Conservation (phyloP, 2,329 filamentous ascomycete genomes). For the Colletotrichum echinochloae region DNA sequence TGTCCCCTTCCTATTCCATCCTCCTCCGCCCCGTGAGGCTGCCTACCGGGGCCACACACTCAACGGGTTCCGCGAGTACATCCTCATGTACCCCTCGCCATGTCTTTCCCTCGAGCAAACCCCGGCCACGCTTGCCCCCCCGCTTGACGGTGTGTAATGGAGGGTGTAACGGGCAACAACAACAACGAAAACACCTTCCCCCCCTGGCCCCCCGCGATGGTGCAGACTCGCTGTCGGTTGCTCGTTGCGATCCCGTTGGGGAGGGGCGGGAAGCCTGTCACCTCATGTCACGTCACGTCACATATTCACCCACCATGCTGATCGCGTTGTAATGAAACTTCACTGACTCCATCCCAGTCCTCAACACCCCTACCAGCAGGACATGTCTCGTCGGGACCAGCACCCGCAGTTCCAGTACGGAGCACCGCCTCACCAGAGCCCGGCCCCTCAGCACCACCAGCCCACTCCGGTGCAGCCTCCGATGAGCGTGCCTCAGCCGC, state of each 20-base stretch:
- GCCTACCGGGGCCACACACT: conserved; percentile 21
- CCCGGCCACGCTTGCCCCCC: conserved; percentile 27
- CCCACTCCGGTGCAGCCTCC: conserved; percentile 55
- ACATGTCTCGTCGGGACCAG: conserved; percentile 61
- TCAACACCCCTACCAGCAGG: conserved; percentile 62
- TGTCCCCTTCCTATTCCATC: conserved; percentile 46
- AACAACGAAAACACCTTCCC: conserved; percentile 16
- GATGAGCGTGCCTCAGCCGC: conserved; percentile 57
- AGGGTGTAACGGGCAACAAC: conserved; percentile 38
- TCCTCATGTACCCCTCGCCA: conserved; percentile 30
- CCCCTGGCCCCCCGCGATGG: conserved; percentile 4
- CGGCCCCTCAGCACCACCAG: conserved; percentile 54
- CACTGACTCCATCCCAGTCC: conserved; percentile 49
- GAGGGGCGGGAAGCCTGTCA: background rate
- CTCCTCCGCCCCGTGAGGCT: conserved; percentile 34
- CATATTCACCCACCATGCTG: conserved; percentile 11
- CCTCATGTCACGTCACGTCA: background rate
- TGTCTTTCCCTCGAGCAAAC: conserved; percentile 29
- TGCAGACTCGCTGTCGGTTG: conserved; percentile 11
- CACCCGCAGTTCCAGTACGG: conserved; percentile 58
- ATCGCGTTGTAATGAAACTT: conserved; percentile 30
- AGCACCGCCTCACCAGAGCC: conserved; percentile 53
- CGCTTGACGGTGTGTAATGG: conserved; percentile 17
- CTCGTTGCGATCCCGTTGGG: background rate
- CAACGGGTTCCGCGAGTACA: conserved; percentile 24